phyloP scores from a whole-genome alignment of 1,284 basidiomycete species.

The Ceratobasidium sp. region DNA sequence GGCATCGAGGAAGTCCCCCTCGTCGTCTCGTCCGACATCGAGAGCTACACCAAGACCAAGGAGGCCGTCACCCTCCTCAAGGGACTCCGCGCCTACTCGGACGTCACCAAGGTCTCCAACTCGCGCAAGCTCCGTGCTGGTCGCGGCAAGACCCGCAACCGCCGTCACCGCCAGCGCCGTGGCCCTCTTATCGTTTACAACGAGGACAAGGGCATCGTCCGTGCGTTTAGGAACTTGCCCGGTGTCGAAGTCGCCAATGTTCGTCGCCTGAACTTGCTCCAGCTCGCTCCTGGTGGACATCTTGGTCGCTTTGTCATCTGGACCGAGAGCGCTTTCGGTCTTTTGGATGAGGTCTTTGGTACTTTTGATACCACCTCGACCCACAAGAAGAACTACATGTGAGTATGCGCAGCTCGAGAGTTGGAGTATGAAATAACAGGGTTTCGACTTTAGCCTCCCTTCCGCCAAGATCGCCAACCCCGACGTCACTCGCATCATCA shows the following conservation, averaged over 20 bases:
- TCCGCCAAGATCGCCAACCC: slow-evolving; percentile 96
- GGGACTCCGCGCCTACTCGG: slow-evolving; percentile 86
- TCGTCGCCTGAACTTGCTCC: slow-evolving; percentile 93
- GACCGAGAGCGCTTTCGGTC: slow-evolving; percentile 94
- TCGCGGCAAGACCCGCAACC: slow-evolving; percentile 97
- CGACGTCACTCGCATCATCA: slow-evolving; percentile 97
- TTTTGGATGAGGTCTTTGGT: slow-evolving; percentile 95
- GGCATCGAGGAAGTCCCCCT: slow-evolving; percentile 96
- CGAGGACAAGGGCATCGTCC: slow-evolving; percentile 97
- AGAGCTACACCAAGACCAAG: slow-evolving; percentile 96
- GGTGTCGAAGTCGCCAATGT: slow-evolving; percentile 99
- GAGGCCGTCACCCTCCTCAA: slow-evolving; percentile 96
- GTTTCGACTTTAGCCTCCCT: slow-evolving; percentile 67
- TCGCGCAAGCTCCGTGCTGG: slow-evolving; percentile 97
- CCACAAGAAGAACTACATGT: slow-evolving; percentile 95
- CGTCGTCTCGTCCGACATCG: slow-evolving; percentile 80
- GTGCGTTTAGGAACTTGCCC: slow-evolving; percentile 98
- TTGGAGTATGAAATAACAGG: background rate
- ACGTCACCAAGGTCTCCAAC: slow-evolving; percentile 97
- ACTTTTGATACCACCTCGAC: slow-evolving; percentile 84
- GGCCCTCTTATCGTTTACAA: slow-evolving; percentile 98
- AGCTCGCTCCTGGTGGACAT: slow-evolving; percentile 99
- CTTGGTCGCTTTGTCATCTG: slow-evolving; percentile 99
- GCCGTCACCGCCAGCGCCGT: slow-evolving; percentile 95
- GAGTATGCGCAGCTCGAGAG: slow-evolving; percentile 46